Base-by-base conservation (phyloP, 352 stramenopile genomes). In the Phytopythium boreale region DNA sequence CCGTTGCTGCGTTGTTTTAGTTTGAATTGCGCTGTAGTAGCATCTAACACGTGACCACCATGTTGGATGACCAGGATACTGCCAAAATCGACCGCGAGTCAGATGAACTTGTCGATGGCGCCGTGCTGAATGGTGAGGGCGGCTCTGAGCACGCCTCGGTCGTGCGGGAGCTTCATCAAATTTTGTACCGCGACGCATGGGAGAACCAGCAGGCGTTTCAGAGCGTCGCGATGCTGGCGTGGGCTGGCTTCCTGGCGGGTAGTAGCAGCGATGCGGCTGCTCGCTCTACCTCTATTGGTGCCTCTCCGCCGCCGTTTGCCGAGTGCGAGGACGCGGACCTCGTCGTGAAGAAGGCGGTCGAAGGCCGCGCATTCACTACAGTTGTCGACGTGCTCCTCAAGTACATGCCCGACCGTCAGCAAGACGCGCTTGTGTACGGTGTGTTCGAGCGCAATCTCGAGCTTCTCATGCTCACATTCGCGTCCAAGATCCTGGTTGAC, bases 401-500 rank as follows among this genome's bases (percentile, higher is more conserved):
- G 74, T 92, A 92, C 60, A 64, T 90, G 22, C 81, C 85, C 0
- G 83, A 93, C 51, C 74, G 74, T 44, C 89, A 91, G 73, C 82
- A 85, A 39, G 83, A 93, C 27, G 68, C 84, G 22, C 74, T 86
- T 26, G 58, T 93, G 31, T 89, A 88, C 67, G 69, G 69, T 69
- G 87, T 91, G 61, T 91, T 87, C 62, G 76, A 93, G 58, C 69
- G 70, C 34, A 85, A 85, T 26, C 82, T 92, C 55, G 77, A 93
- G 70, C 69, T 87, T 36, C 44, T 93, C 27, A 84, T 92, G 29
- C 69, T 82, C 51, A 82, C 74, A 29, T 93, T 91, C 64, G 89
- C 83, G 37, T 90, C 83, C 27, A 82, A 82, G 53, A 72, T 93
- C 41, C 88, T 93, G 80, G 79, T 91, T n/a, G 80, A 90, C 53